Evolutionary conservation across 2,329 filamentous ascomycete genomes (phyloP).

Genomic region (Hawksworthiomyces lignivorus): DNA sequence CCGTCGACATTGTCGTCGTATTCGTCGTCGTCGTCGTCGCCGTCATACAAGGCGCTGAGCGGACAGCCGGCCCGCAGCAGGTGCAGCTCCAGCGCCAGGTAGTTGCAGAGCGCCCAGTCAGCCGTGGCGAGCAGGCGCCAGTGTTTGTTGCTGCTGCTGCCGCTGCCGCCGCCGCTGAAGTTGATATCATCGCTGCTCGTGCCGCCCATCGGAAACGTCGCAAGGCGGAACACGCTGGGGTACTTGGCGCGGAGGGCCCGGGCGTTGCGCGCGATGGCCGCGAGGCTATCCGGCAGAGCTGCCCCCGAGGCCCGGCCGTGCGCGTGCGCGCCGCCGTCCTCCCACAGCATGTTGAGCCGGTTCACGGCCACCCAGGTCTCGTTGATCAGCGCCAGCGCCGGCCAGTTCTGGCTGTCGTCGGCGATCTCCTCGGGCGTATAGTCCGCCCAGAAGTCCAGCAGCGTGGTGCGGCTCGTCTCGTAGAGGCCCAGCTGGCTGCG

Average conservation of each 20-base stretch:
- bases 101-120: constrained; percentile 3
- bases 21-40: no score
- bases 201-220: no score
- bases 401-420: constrained; percentile 9
- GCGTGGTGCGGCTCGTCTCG: constrained; percentile 4
- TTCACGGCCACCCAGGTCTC: constrained; percentile 8
- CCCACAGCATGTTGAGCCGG: neutral
- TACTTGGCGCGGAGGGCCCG: neutral
- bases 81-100: constrained; percentile 3
- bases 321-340: neutral
- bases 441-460: constrained; percentile 7
- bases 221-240: constrained; percentile 1
- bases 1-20: no score
- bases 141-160: neutral
- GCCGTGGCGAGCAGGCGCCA: constrained; percentile 3
- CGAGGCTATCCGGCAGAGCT: neutral
- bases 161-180: no score
- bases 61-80: neutral
- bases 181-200: no score
- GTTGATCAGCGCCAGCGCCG: constrained; percentile 5
- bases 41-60: neutral
- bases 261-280: neutral
- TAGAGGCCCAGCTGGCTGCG: constrained; percentile 1
- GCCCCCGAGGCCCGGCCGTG: no score
- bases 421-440: constrained; percentile 9